Base-by-base conservation (phyloP, 2,329 filamentous ascomycete genomes). In the Cercospora zeae-maydis region DNA sequence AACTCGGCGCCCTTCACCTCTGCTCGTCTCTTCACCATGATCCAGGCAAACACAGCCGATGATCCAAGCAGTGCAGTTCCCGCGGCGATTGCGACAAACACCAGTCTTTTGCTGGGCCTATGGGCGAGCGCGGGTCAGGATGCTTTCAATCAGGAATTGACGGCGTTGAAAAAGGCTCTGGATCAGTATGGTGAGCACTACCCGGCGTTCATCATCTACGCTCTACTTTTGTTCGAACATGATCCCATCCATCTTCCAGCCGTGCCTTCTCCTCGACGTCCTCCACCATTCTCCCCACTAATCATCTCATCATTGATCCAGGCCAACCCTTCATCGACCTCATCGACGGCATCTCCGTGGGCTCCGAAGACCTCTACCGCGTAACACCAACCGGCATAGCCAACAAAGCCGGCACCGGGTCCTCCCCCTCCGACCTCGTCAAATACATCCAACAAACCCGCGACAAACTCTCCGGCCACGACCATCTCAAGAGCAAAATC, bases 321-420 rank as follows among this genome's bases (percentile, higher is more conserved):
- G 91, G 90, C 63, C 77, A 79, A 9, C 78, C 82, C 51, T 86
- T 96, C 71, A 83, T 83, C 42, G 80, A 82, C 62, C 80, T 90
- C 19, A 86, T 96, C 47, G 88, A 86, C 62, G 92, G 91, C 75
- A 93, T 96, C 77, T 93, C 91, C 0, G 86, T 96, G 57, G 92
- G 92, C 66, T 90, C 84, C 68, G 92, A 96, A 82, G 92, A 96
- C 75, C 83, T 81, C 24, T 82, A 82, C 72, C 69, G 91, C 72
- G 84, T 83, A 76, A 90, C 90, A 0, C 83, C 85, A 13, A 88
- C 83, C 10, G 91, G 90, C 61, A 83, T 88, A 64, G 77, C 80
- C 55, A 86, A 86, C 73, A 78, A 85, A 1, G 84, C 86, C 37
- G 85, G 86, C 62, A 75, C 83, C 42, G 92, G 92, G 67, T 80